Evolutionary conservation across 1,284 basidiomycete genomes (phyloP), one percentile per base, ranked within the genome.

Genomic region (Porodaedalea pini): DNA sequence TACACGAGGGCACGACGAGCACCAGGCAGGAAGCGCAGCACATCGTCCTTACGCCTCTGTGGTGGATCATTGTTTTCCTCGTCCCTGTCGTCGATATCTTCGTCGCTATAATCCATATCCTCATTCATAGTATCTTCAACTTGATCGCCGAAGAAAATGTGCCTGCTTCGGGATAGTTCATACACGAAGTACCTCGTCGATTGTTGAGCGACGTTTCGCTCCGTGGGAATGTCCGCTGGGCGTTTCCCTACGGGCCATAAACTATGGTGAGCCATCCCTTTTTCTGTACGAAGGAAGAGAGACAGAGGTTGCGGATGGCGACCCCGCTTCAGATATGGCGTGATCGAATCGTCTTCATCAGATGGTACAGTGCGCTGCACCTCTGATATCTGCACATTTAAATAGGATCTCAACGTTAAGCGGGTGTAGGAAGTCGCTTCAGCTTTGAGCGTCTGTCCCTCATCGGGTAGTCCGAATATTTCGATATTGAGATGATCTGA

Each of bases 321-420:
- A 49, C 66, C 27, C 62, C 61, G 53, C 56, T 59, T 51, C 43
- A 71, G 60, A 49, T 65, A 58, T 27, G 69, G 68, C 41, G 70
- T 61, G 55, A 74, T 61, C 61, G 70, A 64, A 63, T 72, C 65
- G 69, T 74, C 66, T 61, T 65, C 55, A 21, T 63, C 63, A 5
- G 68, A 61, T 45, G 74, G 71, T 44, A 73, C 62, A 34, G 70
- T 70, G 40, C 75, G 49, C 48, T 54, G 51, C 11, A 57, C 73
- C 56, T 85, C 81, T 4, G 81, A 81, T 56, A 88, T 77, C 47
- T 78, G 70, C 54, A 83, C 72, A 54, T 75, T 73, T 45, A 67
- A 66, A 56, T 70, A 64, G 41, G 67, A 65, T 54, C 70, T 48
- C n/a, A 62, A 43, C 39, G 63, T 60, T 43, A 63, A 55, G 44